Evolutionary conservation across 352 stramenopile species (phyloP).

Genomic region (Aphanomyces stellatus): DNA sequence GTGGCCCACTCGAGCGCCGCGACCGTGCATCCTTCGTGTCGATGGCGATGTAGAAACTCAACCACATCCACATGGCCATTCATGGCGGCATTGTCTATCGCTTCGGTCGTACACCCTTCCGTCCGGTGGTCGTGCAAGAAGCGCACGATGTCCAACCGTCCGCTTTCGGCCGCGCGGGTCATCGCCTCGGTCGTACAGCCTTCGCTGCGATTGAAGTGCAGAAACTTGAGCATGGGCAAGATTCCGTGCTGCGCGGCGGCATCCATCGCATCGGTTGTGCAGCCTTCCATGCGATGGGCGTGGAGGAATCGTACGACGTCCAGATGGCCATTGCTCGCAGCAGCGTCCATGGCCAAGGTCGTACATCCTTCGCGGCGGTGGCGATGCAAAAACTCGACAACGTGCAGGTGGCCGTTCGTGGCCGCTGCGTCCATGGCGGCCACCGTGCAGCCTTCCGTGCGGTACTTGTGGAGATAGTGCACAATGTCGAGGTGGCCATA

Average conservation of each 20-base stretch:
- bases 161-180: conserved; percentile 10
- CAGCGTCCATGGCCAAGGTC: conserved; percentile 18
- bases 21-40: conserved; percentile 19
- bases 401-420: conserved; percentile 6
- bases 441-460: conserved; percentile 19
- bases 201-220: conserved; percentile 26
- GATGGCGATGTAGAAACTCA: conserved; percentile 16
- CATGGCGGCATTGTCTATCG: conserved; percentile 1
- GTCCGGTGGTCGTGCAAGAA: neutral
- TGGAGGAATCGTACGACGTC: conserved; percentile 22
- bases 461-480: conserved; percentile 24
- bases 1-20: conserved; percentile 18
- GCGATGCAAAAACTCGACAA: conserved; percentile 22
- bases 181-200: conserved; percentile 22
- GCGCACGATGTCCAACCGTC: neutral
- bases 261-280: conserved; percentile 18
- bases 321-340: conserved; percentile 11
- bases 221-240: conserved; percentile 15
- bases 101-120: neutral
- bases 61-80: conserved; percentile 13
- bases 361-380: conserved; percentile 27
- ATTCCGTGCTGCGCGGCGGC: conserved; percentile 1
- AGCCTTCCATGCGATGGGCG: conserved; percentile 15
- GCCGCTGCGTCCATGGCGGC: conserved; percentile 6
- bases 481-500: conserved; percentile 27